Base-by-base conservation (phyloP, 176 grass and related monocot genomes). In the Paspalum vaginatum region DNA sequence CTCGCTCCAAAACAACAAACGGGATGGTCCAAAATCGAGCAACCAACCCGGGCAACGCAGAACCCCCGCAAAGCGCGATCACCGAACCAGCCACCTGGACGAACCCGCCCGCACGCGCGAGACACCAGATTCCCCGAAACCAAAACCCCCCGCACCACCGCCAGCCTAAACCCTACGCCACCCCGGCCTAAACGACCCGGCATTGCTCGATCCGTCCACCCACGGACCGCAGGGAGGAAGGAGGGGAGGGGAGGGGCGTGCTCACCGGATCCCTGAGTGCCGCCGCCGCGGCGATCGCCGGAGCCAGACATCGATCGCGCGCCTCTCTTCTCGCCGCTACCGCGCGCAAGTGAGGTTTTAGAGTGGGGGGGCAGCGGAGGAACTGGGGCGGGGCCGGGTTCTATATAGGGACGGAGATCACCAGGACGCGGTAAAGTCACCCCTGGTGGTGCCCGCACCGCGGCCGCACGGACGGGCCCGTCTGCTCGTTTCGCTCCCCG, bases 201-300 rank as follows among this genome's bases (percentile, higher is more conserved):
- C 78, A 81, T 87, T 70, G 78, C 78, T 39, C 6, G 63, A 62
- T 24, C 14, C 65, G 24, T 11, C 47, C 21, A 37, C 48, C 17
- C 13, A 45, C 1, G 0, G 39, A 16, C 32, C 32, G 22, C 18
- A 7, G 16, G 22, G 61, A 7, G 14, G 44, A 26, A 13, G 40
- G 8, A 18, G 38, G 20, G 1, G 79, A 24, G 11, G 14, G 20
- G 44, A 21, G 12, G 0, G 32, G 70, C 14, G 18, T 0, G 17
- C 64, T 87, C 65, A 87, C 85, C 57, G 24, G 85, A 9, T 17
- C 9, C 65, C 1, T 45, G 50, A 57, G 51, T 18, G 17, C 18
- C 32, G 50, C 71, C 71, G 51, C 16, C 71, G 37, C 71, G 71
- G 11, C 18, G 32, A 57, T 74, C 75, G 68, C 59, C 80, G 42